phyloP scores from a whole-genome alignment of 179 eudicot genomes.

The Monotropa hypopitys region DNA sequence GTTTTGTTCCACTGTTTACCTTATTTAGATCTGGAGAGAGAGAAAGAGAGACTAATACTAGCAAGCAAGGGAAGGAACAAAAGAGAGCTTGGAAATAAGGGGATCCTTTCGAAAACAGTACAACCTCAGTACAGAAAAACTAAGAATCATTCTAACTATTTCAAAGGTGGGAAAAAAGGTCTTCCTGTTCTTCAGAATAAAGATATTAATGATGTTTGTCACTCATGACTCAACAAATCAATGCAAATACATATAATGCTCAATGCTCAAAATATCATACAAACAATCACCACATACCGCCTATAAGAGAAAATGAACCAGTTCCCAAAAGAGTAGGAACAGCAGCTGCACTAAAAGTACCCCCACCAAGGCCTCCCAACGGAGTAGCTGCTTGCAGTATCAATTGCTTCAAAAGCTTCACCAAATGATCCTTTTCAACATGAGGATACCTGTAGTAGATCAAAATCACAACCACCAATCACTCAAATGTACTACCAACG shows the following conservation, averaged over 20 bases:
- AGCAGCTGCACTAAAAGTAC: slow-evolving; percentile 73
- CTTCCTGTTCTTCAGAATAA: not conserved
- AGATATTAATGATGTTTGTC: not conserved
- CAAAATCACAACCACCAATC: not conserved
- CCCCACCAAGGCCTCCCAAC: slow-evolving; percentile 28
- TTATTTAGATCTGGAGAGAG: slow-evolving; percentile 36
- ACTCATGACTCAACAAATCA: not conserved
- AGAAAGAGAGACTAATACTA: not conserved
- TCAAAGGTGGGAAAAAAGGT: not conserved
- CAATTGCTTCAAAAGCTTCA: slow-evolving; percentile 74
- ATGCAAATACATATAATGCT: slow-evolving; percentile 1
- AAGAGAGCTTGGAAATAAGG: not conserved
- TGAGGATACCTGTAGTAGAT: slow-evolving; percentile 53
- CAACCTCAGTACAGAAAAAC: not conserved
- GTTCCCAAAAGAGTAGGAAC: slow-evolving; percentile 87
- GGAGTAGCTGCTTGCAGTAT: slow-evolving; percentile 46
- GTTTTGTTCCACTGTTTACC: slow-evolving; percentile 22
- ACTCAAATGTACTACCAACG: not conserved
- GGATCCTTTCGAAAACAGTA: not conserved
- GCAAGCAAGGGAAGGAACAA: not conserved
- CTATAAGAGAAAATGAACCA: slow-evolving; percentile 75
- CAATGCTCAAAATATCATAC: not conserved
- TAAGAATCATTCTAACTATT: not conserved
- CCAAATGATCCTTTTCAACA: slow-evolving; percentile 72
- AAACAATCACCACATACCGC: slow-evolving; percentile 24